Evolutionary conservation across 495 filamentous ascomycete genomes (phyloP), one percentile per base, ranked within the genome.

Genomic region (Niebla homalea): DNA sequence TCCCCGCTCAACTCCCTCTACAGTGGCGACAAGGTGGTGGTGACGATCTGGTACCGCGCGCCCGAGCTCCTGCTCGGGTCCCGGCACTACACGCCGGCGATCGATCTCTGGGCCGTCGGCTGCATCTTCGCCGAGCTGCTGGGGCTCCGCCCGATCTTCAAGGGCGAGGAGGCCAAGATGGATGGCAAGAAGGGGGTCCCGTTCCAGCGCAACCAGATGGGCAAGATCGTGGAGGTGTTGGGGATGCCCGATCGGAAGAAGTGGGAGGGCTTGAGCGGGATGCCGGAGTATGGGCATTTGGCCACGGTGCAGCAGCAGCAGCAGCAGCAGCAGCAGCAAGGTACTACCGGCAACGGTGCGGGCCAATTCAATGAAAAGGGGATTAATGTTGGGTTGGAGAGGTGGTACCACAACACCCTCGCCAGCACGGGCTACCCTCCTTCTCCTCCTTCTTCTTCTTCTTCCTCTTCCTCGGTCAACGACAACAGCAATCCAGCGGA

Each of bases 21-120:
- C 70, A 83, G 75, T 36, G 92, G 93, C 46, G 92, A 99, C 62
- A 99, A 99, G 62, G 92, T 99, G 1, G 92, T 99, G 38, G 92
- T 99, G 12, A 99, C 92, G 0, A 99, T 99, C 51, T 99, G 92
- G 92, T 99, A 99, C 57, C 88, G 92, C 20, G 93, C 92, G 0
- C 92, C 92, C 0, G 92, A 98, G 64, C 71, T 98, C 8, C 79
- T 98, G 0, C 79, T 98, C 18, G 92, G 92, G 11, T 86, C 79
- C 48, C 74, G 84, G 20, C 92, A 98, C 62, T 98, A 98, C 62
- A 98, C 92, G 0, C 88, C 92, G 0, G 93, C 92, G 16, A 84
- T 98, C 49, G 92, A 98, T 62, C 77, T 95, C 62, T 98, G 92
- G 92, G 93, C 92, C 14, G 83, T 98, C 2, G 92, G 92, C 1